phyloP scores from a whole-genome alignment of 306 rosid species.

The Mucuna pruriens region DNA sequence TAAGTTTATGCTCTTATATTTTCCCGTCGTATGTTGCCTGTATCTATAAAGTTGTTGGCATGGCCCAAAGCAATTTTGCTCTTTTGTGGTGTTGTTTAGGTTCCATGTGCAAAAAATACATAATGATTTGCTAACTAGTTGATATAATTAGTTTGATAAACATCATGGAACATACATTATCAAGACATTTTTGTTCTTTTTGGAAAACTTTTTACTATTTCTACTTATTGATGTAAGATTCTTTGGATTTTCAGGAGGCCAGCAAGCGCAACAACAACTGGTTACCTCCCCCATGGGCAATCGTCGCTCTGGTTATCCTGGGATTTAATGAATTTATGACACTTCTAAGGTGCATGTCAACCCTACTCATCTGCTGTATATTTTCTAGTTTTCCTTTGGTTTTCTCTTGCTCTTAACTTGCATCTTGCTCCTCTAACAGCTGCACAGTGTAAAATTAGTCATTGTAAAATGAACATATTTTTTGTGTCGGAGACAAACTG shows the following conservation, averaged over 20 bases:
- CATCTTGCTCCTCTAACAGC: conserved; percentile 17
- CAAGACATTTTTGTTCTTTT: conserved; percentile 1
- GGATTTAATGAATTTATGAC: conserved; percentile 99
- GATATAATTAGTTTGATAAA: conserved; percentile 17
- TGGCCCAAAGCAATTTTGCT: conserved; percentile 17
- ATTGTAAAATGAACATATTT: not conserved
- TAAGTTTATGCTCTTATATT: not conserved
- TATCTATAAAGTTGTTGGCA: conserved; percentile 19
- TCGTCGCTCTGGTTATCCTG: conserved; percentile 72
- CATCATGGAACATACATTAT: conserved; percentile 15
- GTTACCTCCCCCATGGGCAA: conserved; percentile 99
- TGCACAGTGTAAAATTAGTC: conserved; percentile 9
- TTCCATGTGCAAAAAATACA: not conserved
- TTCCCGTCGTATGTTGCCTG: conserved; percentile 25
- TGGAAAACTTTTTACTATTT: conserved; percentile 9
- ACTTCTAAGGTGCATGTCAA: conserved; percentile 68
- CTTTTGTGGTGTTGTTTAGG: conserved; percentile 13
- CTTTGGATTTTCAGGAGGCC: conserved; percentile 77
- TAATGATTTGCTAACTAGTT: conserved; percentile 18
- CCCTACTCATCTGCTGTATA: conserved; percentile 23
- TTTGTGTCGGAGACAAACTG: conserved; percentile 9
- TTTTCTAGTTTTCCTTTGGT: conserved; percentile 18
- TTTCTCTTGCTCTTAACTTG: conserved; percentile 20
- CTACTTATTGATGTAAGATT: conserved; percentile 25
- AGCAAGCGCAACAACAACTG: conserved; percentile 93